Evolutionary conservation across 371 early-diverging fungal species (phyloP), one percentile per base, ranked within the genome.

Genomic region (Apophysomyces ossiformis): DNA sequence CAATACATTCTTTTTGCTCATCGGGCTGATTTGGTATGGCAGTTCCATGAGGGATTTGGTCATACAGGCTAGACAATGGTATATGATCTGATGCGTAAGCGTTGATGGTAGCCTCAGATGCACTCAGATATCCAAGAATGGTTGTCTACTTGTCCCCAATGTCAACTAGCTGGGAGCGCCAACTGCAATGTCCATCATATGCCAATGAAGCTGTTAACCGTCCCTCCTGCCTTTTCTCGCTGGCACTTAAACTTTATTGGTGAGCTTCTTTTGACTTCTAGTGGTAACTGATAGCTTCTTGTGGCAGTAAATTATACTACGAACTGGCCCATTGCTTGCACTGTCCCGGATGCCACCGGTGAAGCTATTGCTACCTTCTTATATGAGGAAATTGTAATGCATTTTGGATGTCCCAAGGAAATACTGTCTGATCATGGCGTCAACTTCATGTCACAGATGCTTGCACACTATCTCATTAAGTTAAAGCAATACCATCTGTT

Each of bases 341-440:
- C 81, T 0, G 63, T 79, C 7, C 76, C 76, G 41, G 69, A 61
- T 7, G 76, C 78, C 4, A 63, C 70, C 2, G 70, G 67, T 37
- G 68, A 73, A 37, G 71, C 72, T 0, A 67, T 81, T 26, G 77
- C 77, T 1, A 45, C 70, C 3, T 79, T 80, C 35, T 41, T 82
- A 6, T 72, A 75, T 57, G 63, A 75, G 39, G 69, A 72, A 15
- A 66, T 78, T 37, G 69, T 72, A 26, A 47, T 67, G 43, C 64
- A 21, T 15, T 37, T 5, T 43, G 21, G 21, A 21, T 21, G 21
- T 21, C 21, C 21, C 1, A 1, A 21, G 21, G 21, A 21, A 21
- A 21, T 21, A 21, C 21, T 21, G 21, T 21, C 37, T 1, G 58
- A 62, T 21, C 8, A 37, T 7, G 38, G 61, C 44, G 12, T 50